Base-by-base conservation (phyloP, 2,329 filamentous ascomycete genomes). In the Rosellinia necatrix region DNA sequence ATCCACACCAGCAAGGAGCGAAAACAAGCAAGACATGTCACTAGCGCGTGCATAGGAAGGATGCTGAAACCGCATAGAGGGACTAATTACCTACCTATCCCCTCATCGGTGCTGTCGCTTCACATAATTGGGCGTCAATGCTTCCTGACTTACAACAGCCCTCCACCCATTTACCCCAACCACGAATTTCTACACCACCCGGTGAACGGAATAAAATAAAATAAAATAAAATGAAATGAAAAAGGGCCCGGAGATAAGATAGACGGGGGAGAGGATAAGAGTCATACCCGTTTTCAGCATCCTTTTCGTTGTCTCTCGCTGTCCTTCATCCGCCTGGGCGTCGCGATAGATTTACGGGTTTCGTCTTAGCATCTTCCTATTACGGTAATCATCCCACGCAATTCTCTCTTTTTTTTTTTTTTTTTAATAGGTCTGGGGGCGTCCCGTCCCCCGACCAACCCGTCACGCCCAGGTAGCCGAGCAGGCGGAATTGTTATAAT, bases 11-110 rank as follows among this genome's bases (percentile, higher is more conserved):
- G 30, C 43, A 35, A 37, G 37, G 27, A 52, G 34, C 15, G 27
- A 19, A 44, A 43, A 22, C 35, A 55, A 51, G 41, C 53, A 53
- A 51, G 54, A 52, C 49, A 57, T 49, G 38, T 44, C 48, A 56
- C 48, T 24, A 43, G 21, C 24, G 21, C 24, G 40, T 49, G 50
- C 19, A 47, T 25, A 32, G 25, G 41, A 30, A 40, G 25, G 49
- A 38, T n/a, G 43, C 13, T 17, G 29, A 17, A 29, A 40, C 21
- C 35, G 46, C 46, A 25, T 13, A 17, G n/a, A 22, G 15, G 22
- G 41, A 34, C 35, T 29, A 38, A 21, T 15, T 41, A 22, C 42
- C 41, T 38, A 30, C 34, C 29, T 9, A 5, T 19, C 9, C 7
- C 10, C 40, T 42, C 4, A 41, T 25, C 27, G 48, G 42, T 13